Evolutionary conservation across 352 stramenopile genomes (phyloP), one percentile per base, ranked within the genome.

Genomic region (Pythium periplocum): DNA sequence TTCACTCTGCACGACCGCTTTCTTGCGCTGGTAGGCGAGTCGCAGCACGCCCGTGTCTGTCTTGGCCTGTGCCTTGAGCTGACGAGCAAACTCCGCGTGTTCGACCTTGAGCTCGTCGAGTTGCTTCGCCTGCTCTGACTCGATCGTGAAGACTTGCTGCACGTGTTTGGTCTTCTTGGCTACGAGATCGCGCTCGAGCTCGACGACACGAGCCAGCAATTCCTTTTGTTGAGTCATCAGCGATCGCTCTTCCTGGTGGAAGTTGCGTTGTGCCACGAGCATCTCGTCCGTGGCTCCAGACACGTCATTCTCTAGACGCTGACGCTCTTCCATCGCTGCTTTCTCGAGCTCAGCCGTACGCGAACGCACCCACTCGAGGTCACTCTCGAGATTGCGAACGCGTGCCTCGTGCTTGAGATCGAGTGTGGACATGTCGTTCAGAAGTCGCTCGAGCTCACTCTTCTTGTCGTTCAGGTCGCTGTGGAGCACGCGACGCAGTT

Each of bases 81-180:
- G 71, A 3, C 66, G 62, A 17, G 70, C 64, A 12, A 81, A 77
- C 42, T 73, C 76, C 6, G 69, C 70, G 32, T 84, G 75, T 36
- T 78, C 65, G 2, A 52, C 55, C 37, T 66, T 71, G 44, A 78
- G 53, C 11, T 69, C 55, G 45, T 82, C 64, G 2, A 69, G 26
- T 39, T 55, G 55, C 30, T 71, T 73, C 17, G 70, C 54, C 2
- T 71, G 52, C 35, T 69, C 62, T 17, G 66, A 81, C 35, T 87
- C 72, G 10, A 86, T 52, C 3, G 44, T 59, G 36, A 86, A 84
- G 34, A 80, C 58, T 30, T 77, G 60, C 49, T 86, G 73, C 26
- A 71, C 43, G 46, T 89, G 78, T n/a, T 66, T 61, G 12, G 70
- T 86, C 55, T 84, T 87, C 57, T 84, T 80, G 10, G 75, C 69